phyloP scores from a whole-genome alignment of 2,329 filamentous ascomycete species.

The Colletotrichum zoysiae region DNA sequence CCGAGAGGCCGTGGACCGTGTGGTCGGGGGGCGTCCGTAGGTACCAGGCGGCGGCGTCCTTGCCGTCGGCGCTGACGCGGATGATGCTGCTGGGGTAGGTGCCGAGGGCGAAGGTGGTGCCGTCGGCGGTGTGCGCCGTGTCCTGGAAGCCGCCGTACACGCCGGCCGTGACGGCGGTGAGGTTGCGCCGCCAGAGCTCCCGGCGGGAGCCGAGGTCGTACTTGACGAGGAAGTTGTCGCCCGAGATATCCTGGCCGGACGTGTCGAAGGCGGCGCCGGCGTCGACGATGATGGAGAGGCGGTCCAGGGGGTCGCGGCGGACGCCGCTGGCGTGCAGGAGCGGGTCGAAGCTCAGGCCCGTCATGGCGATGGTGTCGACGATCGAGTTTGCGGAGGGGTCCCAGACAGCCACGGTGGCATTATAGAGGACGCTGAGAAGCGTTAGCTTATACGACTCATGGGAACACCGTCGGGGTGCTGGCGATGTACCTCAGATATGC shows the following conservation, averaged over 20 bases:
- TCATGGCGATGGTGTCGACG: slow-evolving; percentile 46
- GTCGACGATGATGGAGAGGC: slow-evolving; percentile 53
- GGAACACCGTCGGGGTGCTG: neutral
- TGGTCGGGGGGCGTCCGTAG: slow-evolving; percentile 47
- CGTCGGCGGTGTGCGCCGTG: slow-evolving; percentile 51
- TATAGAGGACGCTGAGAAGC: slow-evolving; percentile 46
- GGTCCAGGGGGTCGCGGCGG: slow-evolving; percentile 50
- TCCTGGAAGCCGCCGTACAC: slow-evolving; percentile 56
- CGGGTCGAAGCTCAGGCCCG: slow-evolving; percentile 48
- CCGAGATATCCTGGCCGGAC: slow-evolving; percentile 50
- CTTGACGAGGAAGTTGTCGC: slow-evolving; percentile 54
- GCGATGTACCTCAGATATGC: slow-evolving; percentile 43
- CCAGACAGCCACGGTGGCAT: slow-evolving; percentile 51
- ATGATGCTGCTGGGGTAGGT: slow-evolving; percentile 54
- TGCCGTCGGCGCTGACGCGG: slow-evolving; percentile 49
- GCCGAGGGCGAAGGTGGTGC: slow-evolving; percentile 54
- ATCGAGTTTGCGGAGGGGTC: slow-evolving; percentile 47
- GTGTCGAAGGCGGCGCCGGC: slow-evolving; percentile 53
- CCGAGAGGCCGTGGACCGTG: slow-evolving; percentile 41
- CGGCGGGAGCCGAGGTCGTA: slow-evolving; percentile 47
- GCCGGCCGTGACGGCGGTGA: slow-evolving; percentile 48
- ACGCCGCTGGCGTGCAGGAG: slow-evolving; percentile 52
- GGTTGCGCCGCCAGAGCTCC: slow-evolving; percentile 50
- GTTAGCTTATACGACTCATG: too few relatives aligned
- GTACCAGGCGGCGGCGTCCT: slow-evolving; percentile 49